Base-by-base conservation (phyloP, 1,284 basidiomycete genomes). In the Dichomitus squalens region DNA sequence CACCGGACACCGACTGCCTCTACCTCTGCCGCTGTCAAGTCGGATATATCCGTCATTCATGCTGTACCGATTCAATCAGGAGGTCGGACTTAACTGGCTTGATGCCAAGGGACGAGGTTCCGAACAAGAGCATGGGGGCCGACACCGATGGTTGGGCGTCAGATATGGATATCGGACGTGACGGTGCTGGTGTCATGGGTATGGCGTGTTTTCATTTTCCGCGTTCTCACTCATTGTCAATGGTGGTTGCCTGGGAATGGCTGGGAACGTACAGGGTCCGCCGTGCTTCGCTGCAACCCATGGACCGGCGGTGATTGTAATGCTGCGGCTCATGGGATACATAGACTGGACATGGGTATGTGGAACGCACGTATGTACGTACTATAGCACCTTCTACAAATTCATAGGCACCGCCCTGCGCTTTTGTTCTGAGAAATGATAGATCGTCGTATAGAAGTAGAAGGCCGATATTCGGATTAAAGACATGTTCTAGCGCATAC, bases 261-360 rank as follows among this genome's bases (percentile, higher is more conserved):
- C 29, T 44, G 25, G 41, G 25, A 27, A 27, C 20, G n/a, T 47
- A 33, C 4, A 18, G 12, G n/a, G 44, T 47, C 29, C 8, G 18
- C 18, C 2, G 29, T 47, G 20, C 20, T 34, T 34, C 31, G 27
- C n/a, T 31, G 41, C 41, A 25, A 16, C n/a, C 49, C 25, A 27
- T 16, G 41, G 14, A 34, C 33, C 47, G 47, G 47, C 53, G 47
- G 40, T 41, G 53, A 55, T 49, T 34, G 36, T 38, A 18, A 25
- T 20, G 52, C 52, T 46, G 35, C 41, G 41, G n/a, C 12, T 47
- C 12, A 18, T n/a, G 35, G 35, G 35, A n/a, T 31, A n/a, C 9
- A n/a, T 31, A 8, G 5, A 11, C 18, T 21, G 9, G n/a, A 46
- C n/a, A 8, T 9, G 27, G 2, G 43, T 23, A 27, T n/a, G 35